Conservation (phyloP, 768 basidiomycete species). For the Fibroporia radiculosa region DNA sequence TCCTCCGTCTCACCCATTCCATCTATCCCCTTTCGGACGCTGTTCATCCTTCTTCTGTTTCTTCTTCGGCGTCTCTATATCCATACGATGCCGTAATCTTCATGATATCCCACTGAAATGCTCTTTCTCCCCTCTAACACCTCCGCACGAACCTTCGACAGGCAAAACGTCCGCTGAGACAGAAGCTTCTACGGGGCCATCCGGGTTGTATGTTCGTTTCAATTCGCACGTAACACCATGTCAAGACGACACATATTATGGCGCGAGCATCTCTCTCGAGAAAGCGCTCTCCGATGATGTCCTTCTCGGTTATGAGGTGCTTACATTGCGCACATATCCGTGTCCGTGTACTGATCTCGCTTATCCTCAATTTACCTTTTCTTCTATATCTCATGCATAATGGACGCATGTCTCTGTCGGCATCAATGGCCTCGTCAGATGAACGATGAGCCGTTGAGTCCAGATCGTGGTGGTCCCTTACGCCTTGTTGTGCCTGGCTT, state of each 20-base stretch:
- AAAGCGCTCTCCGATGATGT: conserved; percentile 10
- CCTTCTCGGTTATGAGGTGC: conserved; percentile 23
- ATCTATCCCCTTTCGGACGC: too few relatives aligned
- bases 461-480: conserved; percentile 60
- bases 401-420: too few relatives aligned
- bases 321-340: too few relatives aligned
- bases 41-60: too few relatives aligned
- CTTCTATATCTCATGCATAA: too few relatives aligned
- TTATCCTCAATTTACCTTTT: too few relatives aligned
- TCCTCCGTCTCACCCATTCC: too few relatives aligned
- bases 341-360: too few relatives aligned
- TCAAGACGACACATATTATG: conserved; percentile 14
- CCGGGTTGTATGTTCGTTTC: conserved; percentile 16
- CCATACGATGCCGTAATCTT: too few relatives aligned
- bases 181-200: conserved; percentile 7
- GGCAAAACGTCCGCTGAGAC: background rate
- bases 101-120: too few relatives aligned
- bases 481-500: conserved; percentile 65
- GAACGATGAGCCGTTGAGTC: conserved; percentile 42
- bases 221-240: conserved; percentile 12
- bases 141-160: conserved; percentile 19
- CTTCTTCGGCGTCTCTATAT: too few relatives aligned
- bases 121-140: conserved; percentile 14
- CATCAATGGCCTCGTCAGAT: too few relatives aligned
- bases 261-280: conserved; percentile 11